Base-by-base conservation (phyloP, 2,329 filamentous ascomycete genomes). In the Thielaviopsis populi region DNA sequence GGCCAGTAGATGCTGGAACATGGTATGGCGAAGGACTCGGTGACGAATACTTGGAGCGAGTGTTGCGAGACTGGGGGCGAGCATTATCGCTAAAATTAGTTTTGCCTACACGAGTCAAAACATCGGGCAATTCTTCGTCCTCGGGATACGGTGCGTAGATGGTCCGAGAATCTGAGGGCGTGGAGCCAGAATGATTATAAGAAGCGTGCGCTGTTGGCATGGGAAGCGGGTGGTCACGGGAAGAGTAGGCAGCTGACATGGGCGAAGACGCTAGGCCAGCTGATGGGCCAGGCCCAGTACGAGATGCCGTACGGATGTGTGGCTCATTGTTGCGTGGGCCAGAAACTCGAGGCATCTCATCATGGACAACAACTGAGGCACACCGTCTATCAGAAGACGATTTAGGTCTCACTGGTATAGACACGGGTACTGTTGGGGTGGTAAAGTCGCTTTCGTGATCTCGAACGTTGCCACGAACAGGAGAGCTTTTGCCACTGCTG, bases 141-240 rank as follows among this genome's bases (percentile, higher is more conserved):
- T 75, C 72, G 2, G 74, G 73, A 64, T 76, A 75, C n/a, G 74
- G 74, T 10, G 64, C 61, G 17, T 46, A 33, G 11, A 61, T 50
- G 30, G 41, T n/a, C 17, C 62, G 40, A 24, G 59, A 19, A 11
- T 63, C 62, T 8, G 27, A 5, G n/a, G 41, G 41, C 10, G 27
- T 15, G 24, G 53, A 11, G 7, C 53, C 27, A 56, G 4, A 2
- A 37, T 56, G 6, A 33, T 37, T 17, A 17, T n/a, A 8, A 37
- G 30, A 33, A 56, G 17, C 6, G 2, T 27, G 30, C 22, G 43
- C 30, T 40, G 30, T 50, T n/a, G 33, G 48, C 24, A 24, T 41
- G 6, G 43, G 58, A 24, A 54, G 37, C 13, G 43, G 30, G n/a
- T 43, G 27, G 17, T 64, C 62, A 33, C 62, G 61, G 6, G 58